Evolutionary conservation across 139 green algal species (phyloP).

Genomic region (Chlamydomonas sphaeroides): DNA sequence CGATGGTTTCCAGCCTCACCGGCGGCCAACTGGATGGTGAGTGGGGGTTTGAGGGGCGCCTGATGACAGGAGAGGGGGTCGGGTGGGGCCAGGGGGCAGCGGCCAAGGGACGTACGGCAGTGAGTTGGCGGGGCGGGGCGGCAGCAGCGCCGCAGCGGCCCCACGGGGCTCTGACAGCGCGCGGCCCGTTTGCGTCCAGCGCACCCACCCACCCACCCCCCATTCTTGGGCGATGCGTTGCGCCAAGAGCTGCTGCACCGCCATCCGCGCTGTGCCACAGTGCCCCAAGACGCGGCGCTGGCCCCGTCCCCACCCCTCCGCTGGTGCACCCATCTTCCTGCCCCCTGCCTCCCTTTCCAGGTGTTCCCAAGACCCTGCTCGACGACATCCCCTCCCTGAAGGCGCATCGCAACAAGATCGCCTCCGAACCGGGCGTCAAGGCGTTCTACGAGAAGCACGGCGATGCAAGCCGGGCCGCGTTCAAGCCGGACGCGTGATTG

Average conservation of each 20-base stretch:
- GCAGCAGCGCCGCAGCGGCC: too few relatives aligned
- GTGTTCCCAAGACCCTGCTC: conserved; percentile 12
- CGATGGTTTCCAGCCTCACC: conserved; percentile 4
- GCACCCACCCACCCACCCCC: too few relatives aligned
- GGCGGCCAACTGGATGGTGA: conserved; percentile 42
- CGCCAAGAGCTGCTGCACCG: neutral
- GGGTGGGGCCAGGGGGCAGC: too few relatives aligned
- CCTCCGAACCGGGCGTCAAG: conserved; percentile 7
- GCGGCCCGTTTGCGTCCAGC: too few relatives aligned
- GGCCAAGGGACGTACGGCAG: too few relatives aligned
- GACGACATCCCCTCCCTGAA: conserved; percentile 8
- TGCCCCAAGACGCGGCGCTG: too few relatives aligned
- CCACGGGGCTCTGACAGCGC: too few relatives aligned
- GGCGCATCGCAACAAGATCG: conserved; percentile 27
- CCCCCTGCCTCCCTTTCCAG: neutral
- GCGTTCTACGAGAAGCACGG: neutral
- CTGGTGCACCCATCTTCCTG: too few relatives aligned
- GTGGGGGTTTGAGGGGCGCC: neutral
- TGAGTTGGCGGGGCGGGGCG: too few relatives aligned
- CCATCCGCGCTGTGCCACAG: too few relatives aligned
- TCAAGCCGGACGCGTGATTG: neutral
- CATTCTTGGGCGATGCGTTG: neutral
- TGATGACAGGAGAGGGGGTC: too few relatives aligned
- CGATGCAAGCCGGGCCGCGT: neutral
- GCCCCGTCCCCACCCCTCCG: too few relatives aligned